Base-by-base conservation (phyloP, 1,284 basidiomycete species). In the Puccinia hordei region DNA sequence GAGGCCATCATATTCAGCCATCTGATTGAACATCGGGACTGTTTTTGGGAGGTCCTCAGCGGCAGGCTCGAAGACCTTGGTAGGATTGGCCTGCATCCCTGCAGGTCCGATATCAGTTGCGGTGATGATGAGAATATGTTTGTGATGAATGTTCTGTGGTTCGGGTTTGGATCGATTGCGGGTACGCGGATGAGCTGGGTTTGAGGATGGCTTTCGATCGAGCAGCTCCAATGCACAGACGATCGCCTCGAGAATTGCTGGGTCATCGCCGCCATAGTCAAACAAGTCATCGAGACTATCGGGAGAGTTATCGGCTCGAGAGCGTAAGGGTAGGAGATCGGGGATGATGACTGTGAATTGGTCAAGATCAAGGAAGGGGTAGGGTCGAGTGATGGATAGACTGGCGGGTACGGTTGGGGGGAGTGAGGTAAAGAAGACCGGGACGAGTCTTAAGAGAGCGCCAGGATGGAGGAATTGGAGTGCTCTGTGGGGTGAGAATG, bases 91-190 rank as follows among this genome's bases (percentile, higher is more conserved):
- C 8, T 24, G 72, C 24, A 61, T 19, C n/a, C 33, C 51, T 17
- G 73, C 38, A 15, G 73, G 73, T 33, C 73, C 73, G 33, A 77
- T 46, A 66, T 77, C 74, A 8, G 74, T 33, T 17, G 74, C 13
- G 35, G 74, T 77, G 74, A 77, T 38, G 44, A 77, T 55, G 74
- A 77, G 13, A n/a, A 77, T 77, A 41, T 77, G 74, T 38, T 66
- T 51, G 46, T 51, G 51, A 38, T 77, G 61, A 27, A 24, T 46
- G 4, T 27, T 24, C 17, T 51, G 22, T 27, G 53, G 55, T 22
- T 66, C 38, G 24, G 24, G 1, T 27, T 35, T 22, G n/a, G 38
- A 19, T 51, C 19, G 46, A 41, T 27, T 38, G 5, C n/a, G n/a
- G 6, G 24, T 30, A 53, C n/a, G 59, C 17, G 30, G 44, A 30